Percentiles rank a stretch among this genome's conserved stretches.
These are phyloP conservation scores for Persicaria tinctoria DNA, from an alignment of 148 eudicot genomes.

Conservation along the genomic window DNA sequence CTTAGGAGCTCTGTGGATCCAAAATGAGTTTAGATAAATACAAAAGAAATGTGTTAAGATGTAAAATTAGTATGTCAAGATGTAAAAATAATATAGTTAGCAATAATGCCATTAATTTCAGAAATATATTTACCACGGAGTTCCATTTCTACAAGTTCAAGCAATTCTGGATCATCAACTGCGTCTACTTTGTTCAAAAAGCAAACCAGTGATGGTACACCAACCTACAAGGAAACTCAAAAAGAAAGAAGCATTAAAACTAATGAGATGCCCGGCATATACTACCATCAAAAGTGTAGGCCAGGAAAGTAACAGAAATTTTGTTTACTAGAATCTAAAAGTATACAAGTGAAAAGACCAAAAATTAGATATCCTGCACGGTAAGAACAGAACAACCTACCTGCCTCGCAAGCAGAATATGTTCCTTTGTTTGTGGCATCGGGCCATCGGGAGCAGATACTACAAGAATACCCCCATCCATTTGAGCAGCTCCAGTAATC, in stretches of 20 bases:
- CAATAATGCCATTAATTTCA: not conserved
- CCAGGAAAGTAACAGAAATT: too few species aligned
- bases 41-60: not conserved
- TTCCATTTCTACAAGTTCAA: constrained; percentile 97
- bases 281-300: too few species aligned
- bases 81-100: not conserved
- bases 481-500: constrained; percentile 99
- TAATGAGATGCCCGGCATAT: not conserved
- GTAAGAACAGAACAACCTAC: constrained; percentile 17
- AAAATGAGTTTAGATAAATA: constrained; percentile 8
- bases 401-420: constrained; percentile 92
- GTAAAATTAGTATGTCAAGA: not conserved
- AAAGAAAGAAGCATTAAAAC: not conserved
- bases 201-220: constrained; percentile 94
- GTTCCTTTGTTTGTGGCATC: constrained; percentile 99
- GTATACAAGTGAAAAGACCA: constrained; percentile 1
- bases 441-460: constrained; percentile 98
- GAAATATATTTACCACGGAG: constrained; percentile 59
- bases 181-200: constrained; percentile 92
- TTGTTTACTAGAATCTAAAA: not conserved
- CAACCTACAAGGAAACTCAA: constrained; percentile 42
- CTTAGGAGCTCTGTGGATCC: constrained; percentile 62
- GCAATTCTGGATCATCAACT: constrained; percentile 83
- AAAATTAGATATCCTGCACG: not conserved
- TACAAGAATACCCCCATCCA: constrained; percentile 95